A percentile compares a stretch with the other conserved stretches of the same genome.
phyloP scores from a whole-genome alignment of 1,284 basidiomycete species.

The Mrakiaceae sp. region DNA sequence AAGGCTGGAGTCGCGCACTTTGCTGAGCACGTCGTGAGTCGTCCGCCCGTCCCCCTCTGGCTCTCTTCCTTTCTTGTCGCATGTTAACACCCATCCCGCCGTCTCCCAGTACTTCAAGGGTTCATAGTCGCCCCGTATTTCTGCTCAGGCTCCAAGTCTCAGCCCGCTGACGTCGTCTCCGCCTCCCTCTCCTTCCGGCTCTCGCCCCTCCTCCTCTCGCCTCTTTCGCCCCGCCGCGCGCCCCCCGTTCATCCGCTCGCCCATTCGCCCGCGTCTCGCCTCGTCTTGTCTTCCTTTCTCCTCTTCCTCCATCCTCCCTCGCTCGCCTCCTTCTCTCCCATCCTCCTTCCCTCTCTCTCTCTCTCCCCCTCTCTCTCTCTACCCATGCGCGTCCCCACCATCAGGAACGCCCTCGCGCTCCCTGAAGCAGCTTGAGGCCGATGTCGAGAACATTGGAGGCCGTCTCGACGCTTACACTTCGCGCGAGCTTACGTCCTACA shows the following conservation, averaged over 20 bases:
- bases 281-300: neutral
- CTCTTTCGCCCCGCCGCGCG: neutral
- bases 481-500: constrained; percentile 98
- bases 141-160: neutral
- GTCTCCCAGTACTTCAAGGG: constrained; percentile 2
- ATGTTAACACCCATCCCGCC: neutral
- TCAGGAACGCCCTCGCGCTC: constrained; percentile 85
- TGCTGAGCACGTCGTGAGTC: constrained; percentile 81
- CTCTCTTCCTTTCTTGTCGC: neutral
- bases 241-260: no score
- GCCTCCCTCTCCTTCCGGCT: neutral
- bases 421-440: constrained; percentile 87
- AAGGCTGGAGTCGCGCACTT: constrained; percentile 98
- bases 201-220: neutral
- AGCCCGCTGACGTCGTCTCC: neutral
- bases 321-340: constrained; percentile 8
- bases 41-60: neutral
- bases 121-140: neutral
- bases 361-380: constrained; percentile 20
- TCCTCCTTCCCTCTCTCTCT: constrained; percentile 28
- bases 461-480: constrained; percentile 99
- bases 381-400: neutral
- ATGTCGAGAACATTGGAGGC: constrained; percentile 96
- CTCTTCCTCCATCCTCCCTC: neutral
- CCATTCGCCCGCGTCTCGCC: neutral